phyloP scores from a whole-genome alignment of 2,329 filamentous ascomycete species.

The Aspergillus quadrilineatus region DNA sequence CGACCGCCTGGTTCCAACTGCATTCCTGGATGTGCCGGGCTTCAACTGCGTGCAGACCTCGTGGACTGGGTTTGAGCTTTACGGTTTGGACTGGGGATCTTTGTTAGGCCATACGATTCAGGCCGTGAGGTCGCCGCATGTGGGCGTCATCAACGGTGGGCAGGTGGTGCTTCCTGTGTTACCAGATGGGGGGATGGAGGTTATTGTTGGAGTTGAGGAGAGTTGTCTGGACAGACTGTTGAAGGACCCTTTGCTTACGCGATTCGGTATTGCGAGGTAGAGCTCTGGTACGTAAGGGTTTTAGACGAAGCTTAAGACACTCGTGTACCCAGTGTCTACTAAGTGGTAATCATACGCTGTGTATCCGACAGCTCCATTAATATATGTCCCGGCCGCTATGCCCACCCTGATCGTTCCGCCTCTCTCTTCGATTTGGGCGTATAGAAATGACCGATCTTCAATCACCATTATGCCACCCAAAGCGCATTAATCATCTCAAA shows the following conservation, averaged over 20 bases:
- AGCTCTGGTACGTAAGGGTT: no score
- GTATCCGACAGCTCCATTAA: no score
- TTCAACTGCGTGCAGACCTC: conserved; percentile 36
- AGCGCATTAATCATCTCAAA: no score
- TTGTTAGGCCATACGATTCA: conserved; percentile 29
- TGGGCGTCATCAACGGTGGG: conserved; percentile 35
- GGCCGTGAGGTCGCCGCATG: conserved; percentile 32
- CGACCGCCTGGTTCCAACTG: conserved; percentile 32
- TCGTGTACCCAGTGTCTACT: no score
- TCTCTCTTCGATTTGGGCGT: no score
- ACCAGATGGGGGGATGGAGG: conserved; percentile 35
- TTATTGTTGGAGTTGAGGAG: conserved; percentile 35
- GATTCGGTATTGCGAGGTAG: conserved; percentile 20
- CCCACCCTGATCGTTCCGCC: no score
- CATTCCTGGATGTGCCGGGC: conserved; percentile 39
- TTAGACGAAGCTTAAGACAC: no score
- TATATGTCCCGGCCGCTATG: no score
- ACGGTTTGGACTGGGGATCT: conserved; percentile 36
- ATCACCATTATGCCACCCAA: no score
- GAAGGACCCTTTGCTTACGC: conserved; percentile 30
- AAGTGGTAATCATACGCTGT: no score
- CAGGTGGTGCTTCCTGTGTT: conserved; percentile 34
- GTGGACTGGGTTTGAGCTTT: conserved; percentile 36
- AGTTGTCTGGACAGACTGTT: conserved; percentile 29
- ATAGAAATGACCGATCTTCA: no score